Evolutionary conservation across 306 rosid species (phyloP).

Genomic region (Prinsepia uniflora): DNA sequence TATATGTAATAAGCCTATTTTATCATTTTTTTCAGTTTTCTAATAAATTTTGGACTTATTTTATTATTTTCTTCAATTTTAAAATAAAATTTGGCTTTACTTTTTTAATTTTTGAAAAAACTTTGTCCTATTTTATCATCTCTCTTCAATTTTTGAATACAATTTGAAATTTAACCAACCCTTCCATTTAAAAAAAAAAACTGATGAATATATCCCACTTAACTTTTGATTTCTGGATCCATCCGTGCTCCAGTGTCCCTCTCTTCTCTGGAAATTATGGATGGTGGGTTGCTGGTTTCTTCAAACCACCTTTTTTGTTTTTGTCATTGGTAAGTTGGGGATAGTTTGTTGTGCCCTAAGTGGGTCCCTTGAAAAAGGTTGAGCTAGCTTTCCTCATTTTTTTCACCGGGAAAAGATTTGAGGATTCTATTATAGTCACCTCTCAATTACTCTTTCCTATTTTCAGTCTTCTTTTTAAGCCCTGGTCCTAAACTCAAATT

Average conservation of each 20-base stretch:
- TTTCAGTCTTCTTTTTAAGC: neutral
- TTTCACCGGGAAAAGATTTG: conserved; percentile 20
- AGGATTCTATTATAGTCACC: conserved; percentile 23
- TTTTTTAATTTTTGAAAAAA: too few species aligned
- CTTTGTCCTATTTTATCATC: too few species aligned
- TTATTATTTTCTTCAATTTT: too few species aligned
- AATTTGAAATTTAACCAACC: too few species aligned
- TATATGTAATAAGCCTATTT: too few species aligned
- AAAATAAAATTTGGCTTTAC: too few species aligned
- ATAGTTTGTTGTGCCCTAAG: conserved; percentile 25
- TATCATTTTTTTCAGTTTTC: too few species aligned
- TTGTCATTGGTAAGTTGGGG: neutral
- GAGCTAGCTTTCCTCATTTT: conserved; percentile 35
- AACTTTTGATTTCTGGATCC: too few species aligned
- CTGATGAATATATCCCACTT: too few species aligned
- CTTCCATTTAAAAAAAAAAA: too few species aligned
- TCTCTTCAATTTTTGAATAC: too few species aligned
- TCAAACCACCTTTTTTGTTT: conserved; percentile 27
- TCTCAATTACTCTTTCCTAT: conserved; percentile 19
- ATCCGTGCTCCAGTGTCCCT: conserved; percentile 29
- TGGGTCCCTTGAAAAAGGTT: conserved; percentile 32
- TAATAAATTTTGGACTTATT: too few species aligned
- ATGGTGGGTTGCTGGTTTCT: conserved; percentile 17
- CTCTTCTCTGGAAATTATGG: conserved; percentile 10
- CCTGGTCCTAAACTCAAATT: neutral